A percentile compares a stretch with the other conserved stretches of the same genome.
phyloP scores from a whole-genome alignment of 106 monocot species.

The Phalaenopsis aphrodite region DNA sequence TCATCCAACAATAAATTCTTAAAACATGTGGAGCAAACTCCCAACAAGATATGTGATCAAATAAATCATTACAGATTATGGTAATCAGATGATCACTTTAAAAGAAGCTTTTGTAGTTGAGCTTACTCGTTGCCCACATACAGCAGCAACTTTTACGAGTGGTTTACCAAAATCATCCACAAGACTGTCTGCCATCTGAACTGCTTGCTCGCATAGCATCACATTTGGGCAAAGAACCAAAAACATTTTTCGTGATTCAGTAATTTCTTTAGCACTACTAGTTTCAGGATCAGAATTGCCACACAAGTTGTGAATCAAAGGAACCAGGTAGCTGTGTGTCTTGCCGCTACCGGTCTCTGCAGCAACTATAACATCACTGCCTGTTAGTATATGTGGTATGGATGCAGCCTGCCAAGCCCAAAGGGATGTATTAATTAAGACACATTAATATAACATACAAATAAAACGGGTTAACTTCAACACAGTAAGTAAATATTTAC shows the following conservation, averaged over 20 bases:
- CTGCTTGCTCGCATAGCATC: slow-evolving; percentile 95
- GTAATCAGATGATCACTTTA: not conserved
- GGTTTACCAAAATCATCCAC: slow-evolving; percentile 48
- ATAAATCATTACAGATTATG: not conserved
- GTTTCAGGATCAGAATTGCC: slow-evolving; percentile 10
- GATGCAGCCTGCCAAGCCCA: slow-evolving; percentile 61
- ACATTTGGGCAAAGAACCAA: slow-evolving; percentile 94
- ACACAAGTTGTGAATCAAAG: slow-evolving; percentile 61
- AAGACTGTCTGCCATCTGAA: slow-evolving; percentile 71
- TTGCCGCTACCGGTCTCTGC: slow-evolving; percentile 98
- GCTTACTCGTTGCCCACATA: slow-evolving; percentile 82
- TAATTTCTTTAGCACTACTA: slow-evolving; percentile 5
- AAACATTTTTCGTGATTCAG: slow-evolving; percentile 20
- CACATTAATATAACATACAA: not conserved
- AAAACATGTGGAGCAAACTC: not conserved
- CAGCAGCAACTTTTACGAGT: slow-evolving; percentile 58
- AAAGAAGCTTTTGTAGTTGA: not conserved
- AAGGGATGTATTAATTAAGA: not conserved
- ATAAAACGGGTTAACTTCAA: not conserved
- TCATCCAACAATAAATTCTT: not conserved
- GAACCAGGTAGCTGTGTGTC: slow-evolving; percentile 89
- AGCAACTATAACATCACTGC: slow-evolving; percentile 79
- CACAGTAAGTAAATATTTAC: not conserved
- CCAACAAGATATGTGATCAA: slow-evolving; percentile 1
- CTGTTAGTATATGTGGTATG: slow-evolving; percentile 71